Evolutionary conservation across 2,329 filamentous ascomycete species (phyloP).

Genomic region (Alternaria arborescens): DNA sequence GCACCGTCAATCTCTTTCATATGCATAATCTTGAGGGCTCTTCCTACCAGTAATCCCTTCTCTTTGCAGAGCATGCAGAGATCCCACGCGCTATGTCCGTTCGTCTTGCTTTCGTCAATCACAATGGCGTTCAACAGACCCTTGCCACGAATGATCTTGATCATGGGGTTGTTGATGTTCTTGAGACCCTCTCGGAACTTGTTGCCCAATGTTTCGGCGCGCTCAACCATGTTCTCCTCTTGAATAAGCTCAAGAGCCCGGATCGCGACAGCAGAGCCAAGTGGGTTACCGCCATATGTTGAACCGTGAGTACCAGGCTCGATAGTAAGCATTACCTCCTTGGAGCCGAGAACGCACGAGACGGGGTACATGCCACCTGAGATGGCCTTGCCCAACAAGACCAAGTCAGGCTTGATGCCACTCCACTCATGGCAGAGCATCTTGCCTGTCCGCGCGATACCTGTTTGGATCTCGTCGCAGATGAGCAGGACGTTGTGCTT

Average conservation of each 20-base stretch:
- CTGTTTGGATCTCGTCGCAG: constrained; percentile 98
- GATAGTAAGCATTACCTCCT: constrained; percentile 93
- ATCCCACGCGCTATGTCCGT: constrained; percentile 92
- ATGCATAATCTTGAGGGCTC: constrained; percentile 54
- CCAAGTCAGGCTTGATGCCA: constrained; percentile 92
- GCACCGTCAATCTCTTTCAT: constrained; percentile 33
- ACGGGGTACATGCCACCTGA: constrained; percentile 99
- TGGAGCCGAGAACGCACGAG: constrained; percentile 85
- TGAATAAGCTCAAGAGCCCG: constrained; percentile 92
- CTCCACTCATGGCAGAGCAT: constrained; percentile 96
- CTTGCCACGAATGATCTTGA: constrained; percentile 86
- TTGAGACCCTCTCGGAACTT: constrained; percentile 82
- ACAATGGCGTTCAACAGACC: constrained; percentile 95
- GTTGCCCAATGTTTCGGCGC: constrained; percentile 81
- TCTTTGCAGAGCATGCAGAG: constrained; percentile 93
- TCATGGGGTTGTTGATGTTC: constrained; percentile 79
- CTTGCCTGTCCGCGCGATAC: constrained; percentile 91
- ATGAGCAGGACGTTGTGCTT: constrained; percentile 96
- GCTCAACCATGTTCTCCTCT: constrained; percentile 87
- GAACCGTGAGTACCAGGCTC: constrained; percentile 97
- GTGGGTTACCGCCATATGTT: constrained; percentile 97
- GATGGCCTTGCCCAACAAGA: constrained; percentile 96
- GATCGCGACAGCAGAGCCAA: constrained; percentile 95
- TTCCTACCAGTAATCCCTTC: constrained; percentile 86
- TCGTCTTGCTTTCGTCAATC: constrained; percentile 88